phyloP scores from a whole-genome alignment of 164 flowering plant species.

The Akebia trifoliata region DNA sequence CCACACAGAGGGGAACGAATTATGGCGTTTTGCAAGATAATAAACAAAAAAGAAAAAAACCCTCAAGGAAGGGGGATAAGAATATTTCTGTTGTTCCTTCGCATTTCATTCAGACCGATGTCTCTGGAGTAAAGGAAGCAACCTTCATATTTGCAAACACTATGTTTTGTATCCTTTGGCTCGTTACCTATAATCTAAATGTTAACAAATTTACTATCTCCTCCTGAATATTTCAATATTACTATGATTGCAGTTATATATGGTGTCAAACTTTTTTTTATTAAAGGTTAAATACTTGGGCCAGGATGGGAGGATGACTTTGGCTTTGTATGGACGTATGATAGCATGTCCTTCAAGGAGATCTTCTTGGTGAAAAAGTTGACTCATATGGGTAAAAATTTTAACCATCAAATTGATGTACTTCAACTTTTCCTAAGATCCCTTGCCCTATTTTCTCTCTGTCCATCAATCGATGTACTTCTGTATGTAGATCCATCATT shows the following conservation, averaged over 20 bases:
- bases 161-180: slow-evolving; percentile 82
- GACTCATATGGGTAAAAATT: too few relatives aligned
- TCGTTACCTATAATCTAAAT: neutral
- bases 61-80: slow-evolving; percentile 48
- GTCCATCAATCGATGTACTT: too few relatives aligned
- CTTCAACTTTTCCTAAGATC: too few relatives aligned
- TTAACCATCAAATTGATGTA: too few relatives aligned
- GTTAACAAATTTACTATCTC: neutral
- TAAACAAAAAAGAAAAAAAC: slow-evolving; percentile 35
- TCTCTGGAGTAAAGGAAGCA: slow-evolving; percentile 58
- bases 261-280: neutral
- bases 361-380: too few relatives aligned
- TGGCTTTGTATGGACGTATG: too few relatives aligned
- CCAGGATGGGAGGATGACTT: too few relatives aligned
- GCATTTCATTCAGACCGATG: slow-evolving; percentile 76
- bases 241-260: neutral
- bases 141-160: slow-evolving; percentile 62
- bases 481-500: too few relatives aligned
- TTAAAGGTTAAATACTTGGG: too few relatives aligned
- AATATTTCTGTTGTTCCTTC: slow-evolving; percentile 62
- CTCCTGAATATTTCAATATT: neutral
- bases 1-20: slow-evolving; percentile 53
- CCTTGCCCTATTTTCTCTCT: too few relatives aligned
- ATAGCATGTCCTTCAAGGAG: too few relatives aligned
- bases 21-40: slow-evolving; percentile 29